Percentiles rank a stretch among this genome's conserved stretches.
These are phyloP conservation scores for Penicillium sp. DNA, from an alignment of 2,329 filamentous ascomycete genomes.

Conservation along the genomic window DNA sequence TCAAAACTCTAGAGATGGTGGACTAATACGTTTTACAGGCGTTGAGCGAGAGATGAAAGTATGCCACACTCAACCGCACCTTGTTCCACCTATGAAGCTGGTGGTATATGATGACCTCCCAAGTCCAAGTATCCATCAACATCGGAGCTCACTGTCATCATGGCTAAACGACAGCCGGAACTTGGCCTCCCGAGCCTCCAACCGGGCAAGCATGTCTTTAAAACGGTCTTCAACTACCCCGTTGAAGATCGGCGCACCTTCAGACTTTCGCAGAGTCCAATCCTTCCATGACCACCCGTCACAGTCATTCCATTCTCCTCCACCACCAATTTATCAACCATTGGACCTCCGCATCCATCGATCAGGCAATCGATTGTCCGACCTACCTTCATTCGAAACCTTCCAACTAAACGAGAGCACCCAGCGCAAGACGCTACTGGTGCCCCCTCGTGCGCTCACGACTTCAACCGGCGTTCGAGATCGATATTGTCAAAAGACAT, in stretches of 20 bases:
- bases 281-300: slow-evolving; percentile 13
- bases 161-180: slow-evolving; percentile 40
- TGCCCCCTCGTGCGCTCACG: slow-evolving; percentile 33
- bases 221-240: slow-evolving; percentile 32
- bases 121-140: slow-evolving; percentile 27
- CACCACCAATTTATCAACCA: slow-evolving; percentile 33
- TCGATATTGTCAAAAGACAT: slow-evolving; percentile 22
- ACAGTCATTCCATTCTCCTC: slow-evolving; percentile 8
- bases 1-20: background rate
- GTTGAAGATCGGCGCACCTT: slow-evolving; percentile 42
- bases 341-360: slow-evolving; percentile 48
- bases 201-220: slow-evolving; percentile 40
- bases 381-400: slow-evolving; percentile 43
- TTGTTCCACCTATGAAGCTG: slow-evolving; percentile 47
- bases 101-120: slow-evolving; percentile 38
- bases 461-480: slow-evolving; percentile 18
- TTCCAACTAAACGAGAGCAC: slow-evolving; percentile 32
- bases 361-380: slow-evolving; percentile 43
- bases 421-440: slow-evolving; percentile 22
- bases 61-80: slow-evolving; percentile 45
- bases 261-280: slow-evolving; percentile 41
- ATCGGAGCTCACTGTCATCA: slow-evolving; percentile 36
- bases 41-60: slow-evolving; percentile 44
- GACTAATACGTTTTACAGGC: slow-evolving; percentile 28
- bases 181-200: slow-evolving; percentile 38